A percentile compares a stretch with the other conserved stretches of the same genome.
Evolutionary conservation across 768 basidiomycete genomes (phyloP).

Genomic region (Terana coerulea): DNA sequence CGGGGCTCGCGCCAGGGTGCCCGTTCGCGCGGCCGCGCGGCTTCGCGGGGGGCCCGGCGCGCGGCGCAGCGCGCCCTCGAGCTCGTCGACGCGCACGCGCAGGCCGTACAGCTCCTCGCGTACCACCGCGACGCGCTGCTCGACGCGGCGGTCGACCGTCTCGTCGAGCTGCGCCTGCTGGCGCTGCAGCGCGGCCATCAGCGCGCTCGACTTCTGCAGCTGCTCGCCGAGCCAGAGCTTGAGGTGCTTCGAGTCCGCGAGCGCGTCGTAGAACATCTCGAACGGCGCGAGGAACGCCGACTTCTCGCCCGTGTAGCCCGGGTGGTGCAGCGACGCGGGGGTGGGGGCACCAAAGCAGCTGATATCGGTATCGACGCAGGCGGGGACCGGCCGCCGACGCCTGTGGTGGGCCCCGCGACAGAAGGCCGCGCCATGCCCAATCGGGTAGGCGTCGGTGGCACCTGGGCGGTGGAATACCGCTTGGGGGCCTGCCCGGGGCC

Average conservation of each 20-base stretch:
- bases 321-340: conserved; percentile 59
- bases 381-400: conserved; percentile 41
- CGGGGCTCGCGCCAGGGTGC: conserved; percentile 1
- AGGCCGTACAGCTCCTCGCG: conserved; percentile 59
- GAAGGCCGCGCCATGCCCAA: conserved; percentile 45
- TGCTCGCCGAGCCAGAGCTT: conserved; percentile 76
- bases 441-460: conserved; percentile 71
- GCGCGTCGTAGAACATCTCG: conserved; percentile 79
- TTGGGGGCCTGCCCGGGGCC: conserved; percentile 41
- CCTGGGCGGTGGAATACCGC: conserved; percentile 50
- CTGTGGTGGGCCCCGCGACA: conserved; percentile 16
- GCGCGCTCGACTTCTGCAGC: conserved; percentile 55
- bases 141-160: conserved; percentile 56
- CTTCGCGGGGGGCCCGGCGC: conserved; percentile 16
- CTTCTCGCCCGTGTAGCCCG: conserved; percentile 60
- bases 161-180: conserved; percentile 64
- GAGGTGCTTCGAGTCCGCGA: conserved; percentile 75
- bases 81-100: conserved; percentile 61
- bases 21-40: conserved; percentile 23
- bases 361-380: conserved; percentile 71
- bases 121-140: conserved; percentile 55
- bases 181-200: conserved; percentile 57
- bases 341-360: conserved; percentile 61
- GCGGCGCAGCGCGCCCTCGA: conserved; percentile 46
- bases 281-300: conserved; percentile 80